Evolutionary conservation across 495 filamentous ascomycete genomes (phyloP).

Genomic region (Penicillium malachiteum): DNA sequence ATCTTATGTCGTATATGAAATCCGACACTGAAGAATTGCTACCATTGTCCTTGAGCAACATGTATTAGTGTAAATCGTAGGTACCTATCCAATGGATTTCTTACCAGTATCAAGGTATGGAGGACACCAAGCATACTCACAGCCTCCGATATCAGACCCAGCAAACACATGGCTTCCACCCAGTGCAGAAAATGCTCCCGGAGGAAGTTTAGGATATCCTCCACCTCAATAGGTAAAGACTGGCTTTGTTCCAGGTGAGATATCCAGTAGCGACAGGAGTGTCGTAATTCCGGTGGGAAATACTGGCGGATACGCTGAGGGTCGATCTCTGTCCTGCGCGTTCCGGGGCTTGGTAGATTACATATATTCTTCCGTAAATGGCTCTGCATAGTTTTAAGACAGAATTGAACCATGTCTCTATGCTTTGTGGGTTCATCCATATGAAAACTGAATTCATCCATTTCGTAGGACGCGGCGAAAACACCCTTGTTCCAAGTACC

Average conservation of each 20-base stretch:
- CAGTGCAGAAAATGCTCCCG: slow-evolving; percentile 43
- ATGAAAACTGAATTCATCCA: no score
- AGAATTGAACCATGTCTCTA: no score
- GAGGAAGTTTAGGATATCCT: slow-evolving; percentile 33
- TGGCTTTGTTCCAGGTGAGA: slow-evolving; percentile 23
- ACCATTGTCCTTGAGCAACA: not conserved
- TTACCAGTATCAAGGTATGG: not conserved
- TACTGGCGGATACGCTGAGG: slow-evolving; percentile 11
- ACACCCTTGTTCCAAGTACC: no score
- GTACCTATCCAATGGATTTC: not conserved
- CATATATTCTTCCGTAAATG: not conserved
- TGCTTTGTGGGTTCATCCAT: no score
- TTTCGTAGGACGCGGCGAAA: no score
- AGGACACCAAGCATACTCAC: slow-evolving; percentile 4
- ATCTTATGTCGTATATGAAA: slow-evolving; percentile 24
- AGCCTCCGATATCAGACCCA: slow-evolving; percentile 30
- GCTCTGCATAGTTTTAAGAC: not conserved
- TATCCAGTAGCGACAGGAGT: slow-evolving; percentile 36
- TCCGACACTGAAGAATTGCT: not conserved
- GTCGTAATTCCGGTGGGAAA: slow-evolving; percentile 29
- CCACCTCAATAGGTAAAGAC: slow-evolving; percentile 19
- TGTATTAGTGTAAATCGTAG: not conserved
- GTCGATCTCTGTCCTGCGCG: slow-evolving; percentile 21
- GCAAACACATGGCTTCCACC: slow-evolving; percentile 41
- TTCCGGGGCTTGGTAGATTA: slow-evolving; percentile 14